Evolutionary conservation across 202 grass and related monocot species (phyloP).

Genomic region (Musa balbisiana): DNA sequence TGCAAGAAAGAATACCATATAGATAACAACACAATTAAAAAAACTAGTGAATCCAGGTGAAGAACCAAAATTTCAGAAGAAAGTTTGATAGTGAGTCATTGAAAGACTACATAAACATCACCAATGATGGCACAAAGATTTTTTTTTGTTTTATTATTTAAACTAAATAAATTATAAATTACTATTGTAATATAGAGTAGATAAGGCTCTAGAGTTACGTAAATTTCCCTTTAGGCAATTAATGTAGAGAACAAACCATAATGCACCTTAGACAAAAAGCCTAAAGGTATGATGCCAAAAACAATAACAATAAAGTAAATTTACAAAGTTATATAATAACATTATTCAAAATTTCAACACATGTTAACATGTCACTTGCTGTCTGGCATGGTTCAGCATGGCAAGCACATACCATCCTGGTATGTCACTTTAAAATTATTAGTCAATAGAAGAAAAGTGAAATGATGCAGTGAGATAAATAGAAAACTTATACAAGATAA

Average conservation of each 20-base stretch:
- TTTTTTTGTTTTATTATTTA: not conserved
- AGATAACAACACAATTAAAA: not conserved
- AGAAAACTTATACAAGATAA: not conserved
- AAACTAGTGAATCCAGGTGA: not conserved
- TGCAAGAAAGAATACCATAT: not conserved
- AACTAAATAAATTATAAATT: not conserved
- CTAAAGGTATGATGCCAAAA: not conserved
- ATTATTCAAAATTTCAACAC: not conserved
- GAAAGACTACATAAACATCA: not conserved
- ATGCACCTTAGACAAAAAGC: not conserved
- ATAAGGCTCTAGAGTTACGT: not conserved
- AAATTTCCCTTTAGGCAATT: not conserved
- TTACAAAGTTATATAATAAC: not conserved
- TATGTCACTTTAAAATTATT: not conserved
- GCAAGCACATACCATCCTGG: not conserved
- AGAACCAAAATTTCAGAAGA: not conserved
- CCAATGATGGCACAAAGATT: not conserved
- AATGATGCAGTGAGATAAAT: not conserved
- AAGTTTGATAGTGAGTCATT: not conserved
- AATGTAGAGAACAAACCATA: not conserved
- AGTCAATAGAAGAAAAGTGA: not conserved
- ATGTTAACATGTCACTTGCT: too few relatives aligned
- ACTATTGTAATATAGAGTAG: not conserved
- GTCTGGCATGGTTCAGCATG: not conserved
- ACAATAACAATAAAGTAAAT: not conserved